Evolutionary conservation across 257 asterid species (phyloP).

Genomic region (Ophiorrhiza pumila): DNA sequence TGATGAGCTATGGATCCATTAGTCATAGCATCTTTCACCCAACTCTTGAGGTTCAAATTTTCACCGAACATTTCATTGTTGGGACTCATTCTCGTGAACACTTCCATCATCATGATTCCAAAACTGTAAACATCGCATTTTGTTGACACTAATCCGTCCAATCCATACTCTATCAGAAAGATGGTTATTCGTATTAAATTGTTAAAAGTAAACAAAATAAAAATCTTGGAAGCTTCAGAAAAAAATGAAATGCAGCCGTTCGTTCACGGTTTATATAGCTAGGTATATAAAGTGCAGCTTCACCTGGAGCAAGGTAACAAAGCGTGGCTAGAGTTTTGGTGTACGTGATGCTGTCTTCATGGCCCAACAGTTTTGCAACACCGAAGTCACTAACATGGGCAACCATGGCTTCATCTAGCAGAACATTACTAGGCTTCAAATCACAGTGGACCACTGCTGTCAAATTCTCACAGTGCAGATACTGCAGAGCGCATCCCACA

Average conservation of each 20-base stretch:
- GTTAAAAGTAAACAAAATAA: background rate
- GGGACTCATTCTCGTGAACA: background rate
- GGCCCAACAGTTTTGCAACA: background rate
- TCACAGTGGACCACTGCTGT: background rate
- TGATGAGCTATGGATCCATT: too few relatives aligned
- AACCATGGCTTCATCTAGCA: too few relatives aligned
- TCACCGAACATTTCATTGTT: background rate
- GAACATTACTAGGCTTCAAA: too few relatives aligned
- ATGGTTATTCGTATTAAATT: background rate
- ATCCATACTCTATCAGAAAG: too few relatives aligned
- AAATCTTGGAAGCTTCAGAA: background rate
- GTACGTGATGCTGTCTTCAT: background rate
- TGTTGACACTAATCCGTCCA: background rate
- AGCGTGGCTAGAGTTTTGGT: background rate
- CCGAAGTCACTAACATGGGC: too few relatives aligned
- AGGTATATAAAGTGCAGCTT: background rate
- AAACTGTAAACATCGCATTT: background rate
- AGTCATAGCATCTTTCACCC: background rate
- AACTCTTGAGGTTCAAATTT: background rate
- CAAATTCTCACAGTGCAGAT: background rate
- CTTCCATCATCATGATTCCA: background rate
- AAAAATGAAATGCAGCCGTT: background rate
- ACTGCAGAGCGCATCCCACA: background rate
- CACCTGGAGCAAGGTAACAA: constrained; percentile 8
- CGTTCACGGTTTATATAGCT: too few relatives aligned